phyloP scores from a whole-genome alignment of 1,284 basidiomycete species.

The Ustilago sp. region DNA sequence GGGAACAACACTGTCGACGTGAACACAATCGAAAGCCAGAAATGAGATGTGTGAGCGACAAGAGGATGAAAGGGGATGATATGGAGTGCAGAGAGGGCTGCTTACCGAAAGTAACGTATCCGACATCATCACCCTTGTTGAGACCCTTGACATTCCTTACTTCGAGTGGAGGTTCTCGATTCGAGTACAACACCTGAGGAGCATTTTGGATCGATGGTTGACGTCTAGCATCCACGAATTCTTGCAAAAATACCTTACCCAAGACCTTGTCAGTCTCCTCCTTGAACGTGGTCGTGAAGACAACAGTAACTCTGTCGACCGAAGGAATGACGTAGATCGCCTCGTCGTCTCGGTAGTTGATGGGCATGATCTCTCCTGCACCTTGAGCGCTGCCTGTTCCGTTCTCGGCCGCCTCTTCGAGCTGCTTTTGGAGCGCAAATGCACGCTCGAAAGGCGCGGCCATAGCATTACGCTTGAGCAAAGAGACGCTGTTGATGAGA shows the following conservation, averaged over 20 bases:
- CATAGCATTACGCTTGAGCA: constrained; percentile 92
- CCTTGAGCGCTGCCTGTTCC: constrained; percentile 69
- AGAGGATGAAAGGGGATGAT: background rate
- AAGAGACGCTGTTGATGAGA: constrained; percentile 83
- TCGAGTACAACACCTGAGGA: constrained; percentile 97
- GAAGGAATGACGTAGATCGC: constrained; percentile 95
- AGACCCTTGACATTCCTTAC: constrained; percentile 87
- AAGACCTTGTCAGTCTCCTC: constrained; percentile 98
- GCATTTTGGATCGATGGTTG: constrained; percentile 94
- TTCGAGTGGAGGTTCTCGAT: constrained; percentile 93
- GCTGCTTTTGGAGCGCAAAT: constrained; percentile 85
- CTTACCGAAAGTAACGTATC: constrained; percentile 92
- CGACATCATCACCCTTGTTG: constrained; percentile 86
- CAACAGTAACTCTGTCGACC: constrained; percentile 94
- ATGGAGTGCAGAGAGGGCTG: background rate
- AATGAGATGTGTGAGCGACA: background rate
- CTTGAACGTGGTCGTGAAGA: constrained; percentile 95
- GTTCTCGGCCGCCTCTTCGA: constrained; percentile 77
- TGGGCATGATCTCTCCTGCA: constrained; percentile 83
- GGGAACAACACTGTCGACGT: constrained; percentile 83
- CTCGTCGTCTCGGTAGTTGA: constrained; percentile 92
- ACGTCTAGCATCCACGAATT: constrained; percentile 97
- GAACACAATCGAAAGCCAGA: background rate
- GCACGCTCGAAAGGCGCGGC: constrained; percentile 94
- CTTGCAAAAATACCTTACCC: constrained; percentile 97